Conservation (phyloP, 176 grass and related monocot genomes). For the Hyparrhenia diplandra region DNA sequence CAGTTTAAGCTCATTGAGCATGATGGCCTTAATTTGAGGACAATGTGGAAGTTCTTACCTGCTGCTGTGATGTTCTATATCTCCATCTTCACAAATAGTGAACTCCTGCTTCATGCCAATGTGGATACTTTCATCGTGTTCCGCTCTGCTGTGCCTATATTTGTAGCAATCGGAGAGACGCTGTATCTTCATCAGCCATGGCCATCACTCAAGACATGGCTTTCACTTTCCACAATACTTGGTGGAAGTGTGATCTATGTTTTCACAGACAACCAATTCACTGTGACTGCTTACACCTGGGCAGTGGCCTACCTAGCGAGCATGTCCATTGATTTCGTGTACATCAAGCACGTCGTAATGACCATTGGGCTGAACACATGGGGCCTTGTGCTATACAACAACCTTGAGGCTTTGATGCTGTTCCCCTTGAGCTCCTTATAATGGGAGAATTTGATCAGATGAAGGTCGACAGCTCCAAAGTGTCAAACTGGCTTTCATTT, state of each 20-base stretch:
- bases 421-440: slow-evolving; percentile 78
- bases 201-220: slow-evolving; percentile 71
- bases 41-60: slow-evolving; percentile 88
- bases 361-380: slow-evolving; percentile 89
- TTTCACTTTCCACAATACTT: slow-evolving; percentile 75
- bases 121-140: slow-evolving; percentile 92
- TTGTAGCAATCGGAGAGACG: slow-evolving; percentile 76
- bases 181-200: slow-evolving; percentile 78
- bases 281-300: slow-evolving; percentile 73
- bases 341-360: slow-evolving; percentile 87
- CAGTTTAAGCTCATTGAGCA: slow-evolving; percentile 63
- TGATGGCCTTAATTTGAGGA: slow-evolving; percentile 55
- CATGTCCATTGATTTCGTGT: slow-evolving; percentile 86
- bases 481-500: slow-evolving; percentile 65
- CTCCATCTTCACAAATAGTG: slow-evolving; percentile 85
- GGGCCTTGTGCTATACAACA: slow-evolving; percentile 93
- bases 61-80: slow-evolving; percentile 90
- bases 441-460: slow-evolving; percentile 86
- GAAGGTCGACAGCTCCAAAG: slow-evolving; percentile 55
- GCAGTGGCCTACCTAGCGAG: slow-evolving; percentile 66
- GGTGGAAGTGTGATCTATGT: slow-evolving; percentile 83
- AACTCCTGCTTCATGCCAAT: slow-evolving; percentile 79
- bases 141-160: slow-evolving; percentile 73
- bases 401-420: slow-evolving; percentile 71
- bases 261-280: slow-evolving; percentile 84